Evolutionary conservation across 2,329 filamentous ascomycete genomes (phyloP).

Genomic region (Podosphaera xanthii): DNA sequence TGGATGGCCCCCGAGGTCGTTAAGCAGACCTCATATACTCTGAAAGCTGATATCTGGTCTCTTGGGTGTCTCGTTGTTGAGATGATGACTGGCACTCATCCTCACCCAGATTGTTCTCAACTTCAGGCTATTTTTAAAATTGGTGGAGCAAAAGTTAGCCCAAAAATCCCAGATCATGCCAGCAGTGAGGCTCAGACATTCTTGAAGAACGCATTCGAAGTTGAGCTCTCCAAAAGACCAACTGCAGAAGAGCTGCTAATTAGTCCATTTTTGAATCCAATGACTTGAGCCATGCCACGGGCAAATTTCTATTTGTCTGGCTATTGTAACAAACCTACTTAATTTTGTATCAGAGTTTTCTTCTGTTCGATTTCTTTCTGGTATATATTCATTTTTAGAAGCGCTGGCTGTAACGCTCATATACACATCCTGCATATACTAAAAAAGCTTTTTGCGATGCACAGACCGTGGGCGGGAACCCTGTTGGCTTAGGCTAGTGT

Average conservation of each 20-base stretch:
- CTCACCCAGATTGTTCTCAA: slow-evolving; percentile 92
- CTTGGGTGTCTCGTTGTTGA: slow-evolving; percentile 91
- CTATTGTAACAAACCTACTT: background rate
- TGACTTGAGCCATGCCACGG: slow-evolving; percentile 23
- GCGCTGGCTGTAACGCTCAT: slow-evolving; percentile 5
- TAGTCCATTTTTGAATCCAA: slow-evolving; percentile 59
- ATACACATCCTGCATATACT: too few species aligned
- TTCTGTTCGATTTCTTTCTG: background rate
- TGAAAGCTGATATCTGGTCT: slow-evolving; percentile 97
- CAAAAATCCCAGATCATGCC: slow-evolving; percentile 69
- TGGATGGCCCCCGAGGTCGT: slow-evolving; percentile 99
- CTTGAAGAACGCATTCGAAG: slow-evolving; percentile 74
- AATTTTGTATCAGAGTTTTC: background rate
- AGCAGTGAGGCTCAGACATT: slow-evolving; percentile 70
- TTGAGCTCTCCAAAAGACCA: slow-evolving; percentile 79
- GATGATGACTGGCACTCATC: slow-evolving; percentile 95
- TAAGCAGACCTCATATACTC: slow-evolving; percentile 90
- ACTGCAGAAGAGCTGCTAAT: slow-evolving; percentile 77
- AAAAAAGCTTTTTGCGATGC: too few species aligned
- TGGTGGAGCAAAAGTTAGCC: slow-evolving; percentile 64
- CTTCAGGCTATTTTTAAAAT: slow-evolving; percentile 98
- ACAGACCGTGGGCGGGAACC: too few species aligned
- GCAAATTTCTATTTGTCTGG: background rate
- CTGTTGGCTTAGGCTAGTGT: too few species aligned
- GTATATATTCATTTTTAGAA: slow-evolving; percentile 3